These are phyloP conservation scores for Tetrapisispora iriomotensis DNA, from an alignment of 805 yeast genomes.

Conservation along the genomic window DNA sequence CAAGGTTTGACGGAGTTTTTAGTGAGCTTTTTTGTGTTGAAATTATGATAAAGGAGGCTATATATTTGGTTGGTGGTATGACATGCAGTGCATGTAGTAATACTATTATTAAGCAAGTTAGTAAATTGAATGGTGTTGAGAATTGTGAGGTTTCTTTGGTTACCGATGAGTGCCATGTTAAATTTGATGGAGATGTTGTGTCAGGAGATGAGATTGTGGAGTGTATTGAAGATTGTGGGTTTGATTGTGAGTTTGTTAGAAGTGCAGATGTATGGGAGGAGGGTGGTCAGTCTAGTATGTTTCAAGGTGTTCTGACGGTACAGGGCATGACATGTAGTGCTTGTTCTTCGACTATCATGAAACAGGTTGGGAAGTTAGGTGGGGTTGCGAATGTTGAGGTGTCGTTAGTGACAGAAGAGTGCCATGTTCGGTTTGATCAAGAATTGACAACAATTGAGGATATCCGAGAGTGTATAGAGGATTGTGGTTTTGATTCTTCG, in stretches of 20 bases:
- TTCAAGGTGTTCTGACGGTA: conserved; percentile 10
- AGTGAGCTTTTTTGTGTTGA: background rate
- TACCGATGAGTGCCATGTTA: conserved; percentile 60
- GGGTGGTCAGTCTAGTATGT: background rate
- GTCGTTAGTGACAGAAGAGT: conserved; percentile 70
- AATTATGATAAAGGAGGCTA: background rate
- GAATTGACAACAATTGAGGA: conserved; percentile 23
- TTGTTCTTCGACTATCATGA: conserved; percentile 60
- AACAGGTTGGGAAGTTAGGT: conserved; percentile 37
- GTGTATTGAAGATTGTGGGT: conserved; percentile 67
- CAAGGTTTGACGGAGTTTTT: too few species aligned
- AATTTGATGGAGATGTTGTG: conserved; percentile 33
- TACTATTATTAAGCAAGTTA: conserved; percentile 49
- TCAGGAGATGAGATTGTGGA: conserved; percentile 33
- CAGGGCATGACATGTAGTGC: conserved; percentile 90
- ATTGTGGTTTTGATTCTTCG: conserved; percentile 60
- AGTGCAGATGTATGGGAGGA: conserved; percentile 2
- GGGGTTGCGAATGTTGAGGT: conserved; percentile 52
- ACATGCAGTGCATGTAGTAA: conserved; percentile 83
- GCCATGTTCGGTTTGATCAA: conserved; percentile 42
- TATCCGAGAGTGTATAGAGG: conserved; percentile 52
- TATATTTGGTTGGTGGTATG: conserved; percentile 54
- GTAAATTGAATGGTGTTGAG: conserved; percentile 39
- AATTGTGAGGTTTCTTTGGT: conserved; percentile 57
- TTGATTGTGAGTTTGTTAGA: conserved; percentile 34